A percentile compares a stretch with the other conserved stretches of the same genome.
These are phyloP conservation scores for Notholithocarpus densiflorus DNA, from an alignment of 306 rosid genomes.

Conservation along the genomic window DNA sequence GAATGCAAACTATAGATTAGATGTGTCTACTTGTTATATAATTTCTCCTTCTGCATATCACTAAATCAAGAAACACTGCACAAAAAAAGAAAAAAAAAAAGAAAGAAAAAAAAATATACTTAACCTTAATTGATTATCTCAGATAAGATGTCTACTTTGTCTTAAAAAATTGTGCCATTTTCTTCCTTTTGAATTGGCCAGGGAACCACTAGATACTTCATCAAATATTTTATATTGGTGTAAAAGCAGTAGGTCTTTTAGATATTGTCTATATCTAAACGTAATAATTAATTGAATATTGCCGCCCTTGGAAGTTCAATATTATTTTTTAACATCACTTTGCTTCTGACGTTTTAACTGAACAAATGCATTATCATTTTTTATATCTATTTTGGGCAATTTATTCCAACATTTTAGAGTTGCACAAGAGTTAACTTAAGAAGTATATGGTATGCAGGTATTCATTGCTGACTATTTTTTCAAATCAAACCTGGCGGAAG, in stretches of 20 bases:
- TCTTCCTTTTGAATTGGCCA: background rate
- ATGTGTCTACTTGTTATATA: background rate
- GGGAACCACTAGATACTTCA: too few species aligned
- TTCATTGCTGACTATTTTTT: constrained; percentile 81
- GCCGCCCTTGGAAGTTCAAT: background rate
- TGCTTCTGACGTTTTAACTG: background rate
- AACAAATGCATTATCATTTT: constrained; percentile 8
- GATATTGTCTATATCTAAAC: background rate
- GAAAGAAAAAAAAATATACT: background rate
- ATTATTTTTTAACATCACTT: background rate
- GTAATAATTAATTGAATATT: background rate
- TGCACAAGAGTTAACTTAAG: constrained; percentile 6
- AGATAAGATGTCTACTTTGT: background rate
- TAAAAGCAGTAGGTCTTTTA: background rate
- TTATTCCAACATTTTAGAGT: constrained; percentile 4
- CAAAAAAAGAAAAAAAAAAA: background rate
- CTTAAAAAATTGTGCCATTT: background rate
- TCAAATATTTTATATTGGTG: background rate
- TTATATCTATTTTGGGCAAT: background rate
- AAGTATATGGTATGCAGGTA: constrained; percentile 50
- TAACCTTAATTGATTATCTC: background rate
- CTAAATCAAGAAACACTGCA: background rate
- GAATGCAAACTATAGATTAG: background rate
- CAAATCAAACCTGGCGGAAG: constrained; percentile 71
- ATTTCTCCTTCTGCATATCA: background rate